Percentiles rank a stretch among this genome's conserved stretches.
These are phyloP conservation scores for Leccinum imitatum DNA, from an alignment of 768 basidiomycete species.

Conservation along the genomic window DNA sequence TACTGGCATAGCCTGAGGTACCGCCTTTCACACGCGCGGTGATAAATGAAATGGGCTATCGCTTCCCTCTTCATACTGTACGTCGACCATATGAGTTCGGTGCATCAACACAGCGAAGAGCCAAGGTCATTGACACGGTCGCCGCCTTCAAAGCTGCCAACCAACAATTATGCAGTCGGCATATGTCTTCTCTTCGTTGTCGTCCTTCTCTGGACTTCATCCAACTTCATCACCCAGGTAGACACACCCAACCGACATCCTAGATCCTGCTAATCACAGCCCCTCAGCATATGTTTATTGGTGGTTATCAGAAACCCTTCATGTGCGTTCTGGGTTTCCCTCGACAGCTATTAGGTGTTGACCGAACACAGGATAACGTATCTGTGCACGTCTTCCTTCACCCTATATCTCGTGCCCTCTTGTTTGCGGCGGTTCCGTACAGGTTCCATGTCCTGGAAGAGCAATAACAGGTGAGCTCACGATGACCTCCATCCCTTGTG, in stretches of 20 bases:
- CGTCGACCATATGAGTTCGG: conserved; percentile 18
- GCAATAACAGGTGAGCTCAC: conserved; percentile 12
- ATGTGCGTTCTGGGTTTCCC: conserved; percentile 46
- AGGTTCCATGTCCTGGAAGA: conserved; percentile 1
- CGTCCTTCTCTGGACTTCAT: conserved; percentile 84
- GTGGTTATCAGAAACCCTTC: conserved; percentile 88
- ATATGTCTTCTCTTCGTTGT: conserved; percentile 71
- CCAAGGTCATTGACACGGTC: conserved; percentile 8
- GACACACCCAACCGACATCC: neutral
- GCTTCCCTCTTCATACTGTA: neutral
- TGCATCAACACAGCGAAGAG: conserved; percentile 15
- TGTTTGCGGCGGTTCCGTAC: conserved; percentile 35
- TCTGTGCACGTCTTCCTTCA: conserved; percentile 87
- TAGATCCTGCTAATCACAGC: conserved; percentile 9
- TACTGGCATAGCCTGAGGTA: neutral
- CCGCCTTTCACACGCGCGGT: conserved; percentile 14
- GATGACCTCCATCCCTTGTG: neutral
- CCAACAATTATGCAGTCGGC: conserved; percentile 51
- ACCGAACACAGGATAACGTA: conserved; percentile 71
- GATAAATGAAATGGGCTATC: neutral
- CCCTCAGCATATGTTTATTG: conserved; percentile 48
- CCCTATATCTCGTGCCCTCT: conserved; percentile 74
- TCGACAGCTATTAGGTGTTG: neutral
- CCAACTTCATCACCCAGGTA: conserved; percentile 87
- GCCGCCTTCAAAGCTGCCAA: conserved; percentile 6